Conservation (phyloP, 495 filamentous ascomycete species). For the Parachaetomium inaequale region DNA sequence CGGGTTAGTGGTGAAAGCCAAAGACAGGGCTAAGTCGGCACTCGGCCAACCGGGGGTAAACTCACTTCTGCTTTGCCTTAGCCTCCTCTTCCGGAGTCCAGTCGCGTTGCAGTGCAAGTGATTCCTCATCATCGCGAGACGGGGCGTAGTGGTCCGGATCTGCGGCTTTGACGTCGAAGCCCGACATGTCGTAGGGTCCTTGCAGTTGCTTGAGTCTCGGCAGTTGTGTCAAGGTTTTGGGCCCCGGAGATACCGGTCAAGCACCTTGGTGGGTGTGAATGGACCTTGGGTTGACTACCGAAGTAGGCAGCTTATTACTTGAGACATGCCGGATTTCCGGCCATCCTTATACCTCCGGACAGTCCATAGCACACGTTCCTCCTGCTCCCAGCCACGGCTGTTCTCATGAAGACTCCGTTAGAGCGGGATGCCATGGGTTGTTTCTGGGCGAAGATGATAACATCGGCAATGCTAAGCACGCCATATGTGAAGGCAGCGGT, state of each 20-base stretch:
- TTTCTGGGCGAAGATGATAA: slow-evolving; percentile 3
- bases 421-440: not conserved
- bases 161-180: slow-evolving; percentile 1
- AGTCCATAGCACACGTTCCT: not conserved
- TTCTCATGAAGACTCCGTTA: not conserved
- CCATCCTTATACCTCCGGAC: not conserved
- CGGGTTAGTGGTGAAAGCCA: not conserved
- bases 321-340: not conserved
- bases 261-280: not conserved
- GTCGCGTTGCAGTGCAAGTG: slow-evolving; percentile 28
- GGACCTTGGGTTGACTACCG: not conserved
- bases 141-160: slow-evolving; percentile 18
- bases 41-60: too few relatives aligned
- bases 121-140: slow-evolving; percentile 30
- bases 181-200: not conserved
- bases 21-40: too few relatives aligned
- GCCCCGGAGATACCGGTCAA: not conserved
- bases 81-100: slow-evolving; percentile 38
- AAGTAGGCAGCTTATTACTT: not conserved
- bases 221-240: not conserved
- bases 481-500: not conserved
- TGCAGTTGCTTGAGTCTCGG: not conserved
- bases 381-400: not conserved
- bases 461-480: slow-evolving; percentile 6
- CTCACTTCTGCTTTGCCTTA: slow-evolving; percentile 40